These are phyloP conservation scores for Stemphylium vesicarium DNA, from an alignment of 2,329 filamentous ascomycete species.

Conservation along the genomic window DNA sequence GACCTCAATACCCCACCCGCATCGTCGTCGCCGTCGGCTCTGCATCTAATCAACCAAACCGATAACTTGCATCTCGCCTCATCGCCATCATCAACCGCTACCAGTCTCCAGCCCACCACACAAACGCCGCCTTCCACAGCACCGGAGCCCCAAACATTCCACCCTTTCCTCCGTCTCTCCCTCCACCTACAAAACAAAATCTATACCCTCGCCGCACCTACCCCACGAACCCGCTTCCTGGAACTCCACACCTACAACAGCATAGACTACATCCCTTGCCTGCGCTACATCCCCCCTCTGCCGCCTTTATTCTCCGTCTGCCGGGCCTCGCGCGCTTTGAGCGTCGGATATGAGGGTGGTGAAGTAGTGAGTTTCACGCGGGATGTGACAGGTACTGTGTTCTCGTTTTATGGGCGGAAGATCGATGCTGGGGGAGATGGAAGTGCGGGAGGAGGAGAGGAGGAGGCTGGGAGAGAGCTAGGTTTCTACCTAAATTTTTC, in stretches of 20 bases:
- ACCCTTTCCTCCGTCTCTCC: slow-evolving; percentile 8
- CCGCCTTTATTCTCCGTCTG: slow-evolving; percentile 15
- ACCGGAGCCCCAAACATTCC: background rate
- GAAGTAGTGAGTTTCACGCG: slow-evolving; percentile 8
- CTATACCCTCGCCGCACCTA: slow-evolving; percentile 10
- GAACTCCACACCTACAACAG: slow-evolving; percentile 20
- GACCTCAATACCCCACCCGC: no score
- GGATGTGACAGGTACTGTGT: background rate
- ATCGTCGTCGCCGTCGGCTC: no score
- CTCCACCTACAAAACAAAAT: slow-evolving; percentile 1
- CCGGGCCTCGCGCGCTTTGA: slow-evolving; percentile 12
- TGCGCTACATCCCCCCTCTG: slow-evolving; percentile 20
- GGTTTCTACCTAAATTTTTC: slow-evolving; percentile 18
- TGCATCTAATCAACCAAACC: no score
- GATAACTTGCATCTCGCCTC: no score
- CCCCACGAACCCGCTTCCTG: slow-evolving; percentile 20
- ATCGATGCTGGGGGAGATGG: background rate
- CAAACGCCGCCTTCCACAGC: background rate
- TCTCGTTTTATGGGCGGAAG: background rate
- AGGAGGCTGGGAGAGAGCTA: background rate
- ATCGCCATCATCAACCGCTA: no score
- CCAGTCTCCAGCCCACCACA: background rate
- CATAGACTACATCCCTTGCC: background rate
- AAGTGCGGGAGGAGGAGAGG: no score
- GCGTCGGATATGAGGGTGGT: slow-evolving; percentile 14